phyloP scores from a whole-genome alignment of 106 monocot genomes.

The Agapanthus africanus region DNA sequence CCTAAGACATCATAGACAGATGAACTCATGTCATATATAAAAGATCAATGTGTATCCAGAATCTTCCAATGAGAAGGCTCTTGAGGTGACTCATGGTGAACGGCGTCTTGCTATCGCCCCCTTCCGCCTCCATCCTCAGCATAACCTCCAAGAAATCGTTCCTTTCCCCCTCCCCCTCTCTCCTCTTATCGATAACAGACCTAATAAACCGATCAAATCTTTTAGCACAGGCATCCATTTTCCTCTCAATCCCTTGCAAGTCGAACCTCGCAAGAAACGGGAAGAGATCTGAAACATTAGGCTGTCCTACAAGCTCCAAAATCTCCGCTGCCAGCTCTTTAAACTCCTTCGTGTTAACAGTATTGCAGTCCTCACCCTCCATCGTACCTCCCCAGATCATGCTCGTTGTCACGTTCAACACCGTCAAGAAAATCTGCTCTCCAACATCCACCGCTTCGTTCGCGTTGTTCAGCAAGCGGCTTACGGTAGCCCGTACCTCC shows the following conservation, averaged over 20 bases:
- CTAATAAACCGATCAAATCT: conserved; percentile 34
- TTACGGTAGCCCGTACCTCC: no score
- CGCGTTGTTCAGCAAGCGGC: no score
- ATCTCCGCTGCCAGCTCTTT: conserved; percentile 22
- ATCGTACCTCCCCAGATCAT: conserved; percentile 44
- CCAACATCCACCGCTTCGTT: conserved; percentile 9
- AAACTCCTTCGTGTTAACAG: conserved; percentile 28
- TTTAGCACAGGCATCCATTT: conserved; percentile 9
- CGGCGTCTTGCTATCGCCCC: conserved; percentile 14
- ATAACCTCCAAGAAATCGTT: conserved; percentile 48
- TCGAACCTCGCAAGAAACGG: conserved; percentile 44
- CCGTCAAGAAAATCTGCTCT: conserved; percentile 26
- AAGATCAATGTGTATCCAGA: background rate
- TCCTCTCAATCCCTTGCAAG: conserved; percentile 24
- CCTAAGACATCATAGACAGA: no score
- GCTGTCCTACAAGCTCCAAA: conserved; percentile 22
- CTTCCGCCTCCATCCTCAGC: conserved; percentile 32
- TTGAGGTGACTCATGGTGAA: conserved; percentile 52
- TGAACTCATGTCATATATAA: background rate
- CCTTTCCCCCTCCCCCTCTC: background rate
- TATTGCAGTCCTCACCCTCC: conserved; percentile 11
- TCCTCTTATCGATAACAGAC: conserved; percentile 31
- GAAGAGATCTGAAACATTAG: conserved; percentile 60
- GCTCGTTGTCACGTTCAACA: conserved; percentile 45
- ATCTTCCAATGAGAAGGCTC: conserved; percentile 52